Conservation (phyloP, 148 eudicot species). For the Rheum nobile region DNA sequence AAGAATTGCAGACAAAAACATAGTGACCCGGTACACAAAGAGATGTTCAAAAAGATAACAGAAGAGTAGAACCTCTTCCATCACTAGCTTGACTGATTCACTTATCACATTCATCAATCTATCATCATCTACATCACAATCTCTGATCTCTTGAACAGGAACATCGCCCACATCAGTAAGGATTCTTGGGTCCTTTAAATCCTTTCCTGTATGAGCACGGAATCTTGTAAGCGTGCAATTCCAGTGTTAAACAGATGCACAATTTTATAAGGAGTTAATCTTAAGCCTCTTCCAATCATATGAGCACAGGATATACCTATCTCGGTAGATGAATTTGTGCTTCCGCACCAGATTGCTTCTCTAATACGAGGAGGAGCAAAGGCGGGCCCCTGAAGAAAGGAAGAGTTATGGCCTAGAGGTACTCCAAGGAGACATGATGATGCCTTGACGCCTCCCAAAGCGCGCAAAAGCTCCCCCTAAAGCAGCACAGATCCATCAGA, state of each 20-base stretch:
- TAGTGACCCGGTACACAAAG: neutral
- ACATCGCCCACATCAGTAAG: constrained; percentile 97
- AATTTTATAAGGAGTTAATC: neutral
- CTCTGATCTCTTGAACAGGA: constrained; percentile 93
- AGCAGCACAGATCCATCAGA: neutral
- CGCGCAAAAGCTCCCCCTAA: constrained; percentile 87
- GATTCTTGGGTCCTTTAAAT: constrained; percentile 67
- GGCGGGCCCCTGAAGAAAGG: constrained; percentile 96
- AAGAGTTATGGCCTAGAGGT: constrained; percentile 93
- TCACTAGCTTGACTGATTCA: constrained; percentile 87
- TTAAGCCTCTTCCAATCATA: neutral
- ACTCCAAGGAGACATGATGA: constrained; percentile 82
- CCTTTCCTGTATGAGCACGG: constrained; percentile 55
- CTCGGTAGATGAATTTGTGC: constrained; percentile 90
- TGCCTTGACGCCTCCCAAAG: constrained; percentile 84
- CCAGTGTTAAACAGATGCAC: neutral
- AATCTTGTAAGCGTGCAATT: constrained; percentile 4
- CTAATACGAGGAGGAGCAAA: constrained; percentile 96
- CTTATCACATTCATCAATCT: constrained; percentile 68
- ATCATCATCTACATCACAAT: constrained; percentile 86
- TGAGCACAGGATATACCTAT: constrained; percentile 32
- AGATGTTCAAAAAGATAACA: neutral
- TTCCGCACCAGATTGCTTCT: constrained; percentile 96
- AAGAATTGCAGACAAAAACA: neutral
- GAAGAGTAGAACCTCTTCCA: constrained; percentile 64